Conservation (phyloP, 2,329 filamentous ascomycete species). For the Chalara sp. region DNA sequence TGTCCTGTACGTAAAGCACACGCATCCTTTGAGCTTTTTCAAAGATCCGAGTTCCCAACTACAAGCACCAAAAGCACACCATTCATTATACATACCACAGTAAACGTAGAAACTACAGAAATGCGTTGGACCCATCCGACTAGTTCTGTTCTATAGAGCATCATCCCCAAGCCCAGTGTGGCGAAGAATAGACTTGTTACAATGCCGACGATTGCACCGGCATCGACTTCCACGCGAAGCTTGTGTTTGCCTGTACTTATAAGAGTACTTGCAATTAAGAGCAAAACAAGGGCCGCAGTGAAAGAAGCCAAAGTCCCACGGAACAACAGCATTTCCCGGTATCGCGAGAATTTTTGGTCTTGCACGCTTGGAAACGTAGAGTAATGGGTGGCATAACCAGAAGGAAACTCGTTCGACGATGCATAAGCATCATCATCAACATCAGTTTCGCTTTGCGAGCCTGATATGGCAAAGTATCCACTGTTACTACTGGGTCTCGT, state of each 20-base stretch:
- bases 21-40: neutral
- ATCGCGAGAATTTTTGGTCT: conserved; percentile 42
- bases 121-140: conserved; percentile 37
- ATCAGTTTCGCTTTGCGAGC: conserved; percentile 31
- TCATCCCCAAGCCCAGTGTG: conserved; percentile 52
- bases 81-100: conserved; percentile 40
- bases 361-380: conserved; percentile 44
- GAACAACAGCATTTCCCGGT: conserved; percentile 49
- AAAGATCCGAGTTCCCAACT: conserved; percentile 27
- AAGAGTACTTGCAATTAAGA: conserved; percentile 58
- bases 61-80: conserved; percentile 47
- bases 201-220: conserved; percentile 63
- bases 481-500: conserved; percentile 11
- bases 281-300: conserved; percentile 52
- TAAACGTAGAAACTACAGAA: conserved; percentile 37
- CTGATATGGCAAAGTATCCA: conserved; percentile 8
- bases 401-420: conserved; percentile 38
- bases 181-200: conserved; percentile 59
- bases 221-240: conserved; percentile 65
- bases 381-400: conserved; percentile 48
- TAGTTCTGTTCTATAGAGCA: conserved; percentile 43
- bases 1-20: too few species aligned
- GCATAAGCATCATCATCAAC: conserved; percentile 41
- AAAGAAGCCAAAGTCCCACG: conserved; percentile 49
- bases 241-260: conserved; percentile 62